phyloP scores from a whole-genome alignment of 352 stramenopile genomes.

The Phytophthora aleatoria region DNA sequence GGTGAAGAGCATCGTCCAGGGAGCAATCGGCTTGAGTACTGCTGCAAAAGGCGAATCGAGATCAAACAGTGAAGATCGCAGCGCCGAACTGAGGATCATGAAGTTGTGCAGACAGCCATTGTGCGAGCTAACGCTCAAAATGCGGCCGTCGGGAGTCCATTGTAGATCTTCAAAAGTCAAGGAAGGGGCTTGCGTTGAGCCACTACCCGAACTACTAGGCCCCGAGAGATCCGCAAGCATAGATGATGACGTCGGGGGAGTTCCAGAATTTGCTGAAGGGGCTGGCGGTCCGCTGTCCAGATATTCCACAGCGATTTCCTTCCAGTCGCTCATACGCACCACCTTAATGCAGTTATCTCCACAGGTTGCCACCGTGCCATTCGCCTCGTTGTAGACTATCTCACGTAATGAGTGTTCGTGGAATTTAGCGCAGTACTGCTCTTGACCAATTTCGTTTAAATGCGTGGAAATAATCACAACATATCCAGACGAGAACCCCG shows the following conservation, averaged over 20 bases:
- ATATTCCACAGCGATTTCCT: slow-evolving; percentile 84
- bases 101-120: slow-evolving; percentile 92
- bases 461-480: slow-evolving; percentile 92
- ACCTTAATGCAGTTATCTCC: slow-evolving; percentile 92
- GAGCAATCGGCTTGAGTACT: slow-evolving; percentile 64
- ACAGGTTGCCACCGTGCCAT: slow-evolving; percentile 85
- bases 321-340: slow-evolving; percentile 91
- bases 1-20: slow-evolving; percentile 67
- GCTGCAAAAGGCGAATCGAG: slow-evolving; percentile 61
- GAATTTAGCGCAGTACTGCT: slow-evolving; percentile 88
- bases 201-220: slow-evolving; percentile 22
- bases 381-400: slow-evolving; percentile 84
- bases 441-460: slow-evolving; percentile 88
- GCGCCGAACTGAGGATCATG: slow-evolving; percentile 74
- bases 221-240: slow-evolving; percentile 34
- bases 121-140: slow-evolving; percentile 88
- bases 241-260: slow-evolving; percentile 24
- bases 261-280: slow-evolving; percentile 6
- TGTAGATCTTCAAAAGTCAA: slow-evolving; percentile 76
- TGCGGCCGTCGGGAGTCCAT: slow-evolving; percentile 90
- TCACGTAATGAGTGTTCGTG: slow-evolving; percentile 77
- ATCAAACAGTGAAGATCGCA: slow-evolving; percentile 63
- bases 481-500: slow-evolving; percentile 91
- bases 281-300: slow-evolving; percentile 54
- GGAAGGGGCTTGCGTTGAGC: slow-evolving; percentile 32